These are phyloP conservation scores for Russula olivacea DNA, from an alignment of 768 basidiomycete genomes.

Conservation along the genomic window DNA sequence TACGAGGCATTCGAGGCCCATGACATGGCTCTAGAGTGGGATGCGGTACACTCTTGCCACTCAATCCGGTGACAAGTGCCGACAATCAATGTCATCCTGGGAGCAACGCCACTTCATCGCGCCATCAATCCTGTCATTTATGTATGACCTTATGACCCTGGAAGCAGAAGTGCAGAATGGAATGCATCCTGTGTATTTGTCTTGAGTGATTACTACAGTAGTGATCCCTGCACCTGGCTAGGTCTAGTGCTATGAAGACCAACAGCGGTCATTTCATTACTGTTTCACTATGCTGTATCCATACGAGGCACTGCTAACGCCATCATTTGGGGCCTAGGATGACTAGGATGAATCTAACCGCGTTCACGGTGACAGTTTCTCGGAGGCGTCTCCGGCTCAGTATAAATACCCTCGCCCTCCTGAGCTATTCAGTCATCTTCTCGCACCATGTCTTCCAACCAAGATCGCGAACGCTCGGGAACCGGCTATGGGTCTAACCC, in stretches of 20 bases:
- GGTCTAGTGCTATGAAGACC: neutral
- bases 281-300: neutral
- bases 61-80: neutral
- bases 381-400: neutral
- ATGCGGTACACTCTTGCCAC: neutral
- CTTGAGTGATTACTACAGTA: neutral
- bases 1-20: too few relatives aligned
- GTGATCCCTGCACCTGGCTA: neutral
- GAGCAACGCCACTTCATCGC: neutral
- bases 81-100: neutral
- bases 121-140: neutral
- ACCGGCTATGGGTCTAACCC: neutral
- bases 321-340: neutral
- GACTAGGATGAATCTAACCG: neutral
- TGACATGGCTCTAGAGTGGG: neutral
- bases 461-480: neutral
- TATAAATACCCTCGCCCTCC: neutral
- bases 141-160: neutral
- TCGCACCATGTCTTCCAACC: conserved; percentile 21
- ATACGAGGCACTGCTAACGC: neutral
- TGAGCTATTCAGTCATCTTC: neutral
- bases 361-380: neutral
- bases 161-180: neutral
- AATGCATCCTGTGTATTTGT: neutral
- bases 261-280: neutral